Conservation (phyloP, 2,329 filamentous ascomycete genomes). For the Emmonsia crescens region DNA sequence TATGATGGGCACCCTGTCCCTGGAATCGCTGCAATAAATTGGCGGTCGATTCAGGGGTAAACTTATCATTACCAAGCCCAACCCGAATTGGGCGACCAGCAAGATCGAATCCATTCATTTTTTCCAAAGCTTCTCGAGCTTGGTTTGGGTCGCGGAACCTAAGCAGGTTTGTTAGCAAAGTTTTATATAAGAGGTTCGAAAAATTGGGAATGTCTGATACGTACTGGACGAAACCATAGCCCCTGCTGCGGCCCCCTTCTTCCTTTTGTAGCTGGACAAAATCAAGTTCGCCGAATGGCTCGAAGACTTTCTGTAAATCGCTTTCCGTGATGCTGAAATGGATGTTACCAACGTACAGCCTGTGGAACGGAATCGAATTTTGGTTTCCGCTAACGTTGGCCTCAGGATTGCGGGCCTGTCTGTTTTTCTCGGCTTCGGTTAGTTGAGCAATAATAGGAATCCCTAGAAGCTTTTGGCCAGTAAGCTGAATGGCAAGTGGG, state of each 20-base stretch:
- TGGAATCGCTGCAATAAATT: conserved; percentile 86
- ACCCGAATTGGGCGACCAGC: conserved; percentile 95
- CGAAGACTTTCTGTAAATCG: conserved; percentile 91
- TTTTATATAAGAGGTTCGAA: conserved; percentile 5
- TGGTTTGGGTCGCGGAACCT: conserved; percentile 85
- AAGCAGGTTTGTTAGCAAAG: conserved; percentile 26
- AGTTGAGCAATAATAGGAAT: conserved; percentile 97
- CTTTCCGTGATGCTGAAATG: conserved; percentile 98
- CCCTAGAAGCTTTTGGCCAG: conserved; percentile 94
- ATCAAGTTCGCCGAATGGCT: conserved; percentile 93
- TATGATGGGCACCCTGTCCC: conserved; percentile 50
- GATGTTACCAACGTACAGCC: conserved; percentile 97
- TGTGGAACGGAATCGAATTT: conserved; percentile 88
- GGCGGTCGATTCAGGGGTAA: conserved; percentile 92
- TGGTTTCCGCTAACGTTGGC: conserved; percentile 58
- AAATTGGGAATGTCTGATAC: conserved; percentile 31
- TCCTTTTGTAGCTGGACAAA: conserved; percentile 98
- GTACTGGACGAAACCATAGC: conserved; percentile 98
- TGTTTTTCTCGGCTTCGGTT: conserved; percentile 98
- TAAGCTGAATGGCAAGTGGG: conserved; percentile 87
- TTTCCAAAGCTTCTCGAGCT: conserved; percentile 88
- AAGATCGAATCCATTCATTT: conserved; percentile 99
- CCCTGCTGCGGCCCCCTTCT: conserved; percentile 77
- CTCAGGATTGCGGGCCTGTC: conserved; percentile 78
- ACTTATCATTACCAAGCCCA: conserved; percentile 99